phyloP scores from a whole-genome alignment of 1,284 basidiomycete genomes.

The Lentinula novae-zelandiae region DNA sequence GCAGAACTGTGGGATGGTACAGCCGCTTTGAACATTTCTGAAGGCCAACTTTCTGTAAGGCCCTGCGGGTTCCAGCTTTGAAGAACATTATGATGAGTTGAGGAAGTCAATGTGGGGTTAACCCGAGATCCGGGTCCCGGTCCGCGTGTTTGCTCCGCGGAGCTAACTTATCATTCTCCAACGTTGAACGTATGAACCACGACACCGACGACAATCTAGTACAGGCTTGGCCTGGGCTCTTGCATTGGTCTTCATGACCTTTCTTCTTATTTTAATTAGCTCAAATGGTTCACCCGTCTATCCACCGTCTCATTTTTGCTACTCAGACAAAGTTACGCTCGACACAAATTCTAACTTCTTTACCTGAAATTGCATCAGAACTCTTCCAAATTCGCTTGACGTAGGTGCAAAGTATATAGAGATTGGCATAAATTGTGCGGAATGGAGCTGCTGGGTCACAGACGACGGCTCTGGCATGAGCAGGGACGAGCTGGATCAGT shows the following conservation, averaged over 20 bases:
- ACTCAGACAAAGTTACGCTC: conserved; percentile 74
- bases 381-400: conserved; percentile 84
- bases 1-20: conserved; percentile 72
- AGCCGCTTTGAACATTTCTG: not conserved
- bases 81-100: not conserved
- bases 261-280: not conserved
- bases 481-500: conserved; percentile 48
- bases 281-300: conserved; percentile 16
- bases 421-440: conserved; percentile 60
- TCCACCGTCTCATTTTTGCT: conserved; percentile 41
- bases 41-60: not conserved
- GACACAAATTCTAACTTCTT: conserved; percentile 76
- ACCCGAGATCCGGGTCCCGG: conserved; percentile 2
- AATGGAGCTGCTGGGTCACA: conserved; percentile 78
- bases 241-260: not conserved
- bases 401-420: conserved; percentile 61
- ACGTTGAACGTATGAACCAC: not conserved
- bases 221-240: not conserved
- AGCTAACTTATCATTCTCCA: not conserved
- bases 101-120: not conserved
- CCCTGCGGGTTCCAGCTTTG: not conserved
- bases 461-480: conserved; percentile 81
- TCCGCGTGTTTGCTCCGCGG: too few relatives aligned
- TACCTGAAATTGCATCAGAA: conserved; percentile 77
- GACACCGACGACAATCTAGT: not conserved